Conservation (phyloP, 1,284 basidiomycete genomes). For the Entoloma clypeatum region DNA sequence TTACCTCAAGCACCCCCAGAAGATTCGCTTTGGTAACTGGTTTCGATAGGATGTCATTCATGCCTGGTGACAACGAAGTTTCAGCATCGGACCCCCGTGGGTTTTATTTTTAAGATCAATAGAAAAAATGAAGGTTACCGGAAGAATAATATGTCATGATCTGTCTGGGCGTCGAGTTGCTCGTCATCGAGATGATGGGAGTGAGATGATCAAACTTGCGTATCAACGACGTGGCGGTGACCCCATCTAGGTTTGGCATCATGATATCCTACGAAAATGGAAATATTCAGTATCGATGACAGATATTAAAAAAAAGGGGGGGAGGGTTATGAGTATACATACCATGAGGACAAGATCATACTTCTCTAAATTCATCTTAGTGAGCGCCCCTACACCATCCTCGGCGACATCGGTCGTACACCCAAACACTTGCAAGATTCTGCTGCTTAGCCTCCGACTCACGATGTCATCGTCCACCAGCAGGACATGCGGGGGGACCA, state of each 20-base stretch:
- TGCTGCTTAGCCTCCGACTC: constrained; percentile 82
- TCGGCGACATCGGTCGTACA: constrained; percentile 94
- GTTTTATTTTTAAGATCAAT: neutral
- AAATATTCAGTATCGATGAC: neutral
- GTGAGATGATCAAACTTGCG: constrained; percentile 93
- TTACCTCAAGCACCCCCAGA: constrained; percentile 90
- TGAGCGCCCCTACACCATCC: constrained; percentile 88
- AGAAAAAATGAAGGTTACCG: constrained; percentile 34
- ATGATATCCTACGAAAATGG: constrained; percentile 70
- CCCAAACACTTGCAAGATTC: constrained; percentile 94
- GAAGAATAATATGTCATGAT: constrained; percentile 88
- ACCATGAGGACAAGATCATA: constrained; percentile 96
- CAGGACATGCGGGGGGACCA: constrained; percentile 81
- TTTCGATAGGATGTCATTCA: constrained; percentile 98
- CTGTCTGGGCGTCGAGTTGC: constrained; percentile 87
- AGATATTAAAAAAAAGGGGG: constrained; percentile 7
- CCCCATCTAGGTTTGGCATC: constrained; percentile 90
- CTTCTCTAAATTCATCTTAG: constrained; percentile 94
- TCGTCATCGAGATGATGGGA: constrained; percentile 97
- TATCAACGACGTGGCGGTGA: constrained; percentile 89
- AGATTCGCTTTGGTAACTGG: constrained; percentile 93
- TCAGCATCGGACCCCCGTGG: no score
- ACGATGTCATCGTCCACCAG: constrained; percentile 98
- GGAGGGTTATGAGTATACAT: constrained; percentile 34
- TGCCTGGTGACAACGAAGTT: constrained; percentile 45